These are phyloP conservation scores for Fusarium miscanthi DNA, from an alignment of 2,329 filamentous ascomycete species.

Conservation along the genomic window DNA sequence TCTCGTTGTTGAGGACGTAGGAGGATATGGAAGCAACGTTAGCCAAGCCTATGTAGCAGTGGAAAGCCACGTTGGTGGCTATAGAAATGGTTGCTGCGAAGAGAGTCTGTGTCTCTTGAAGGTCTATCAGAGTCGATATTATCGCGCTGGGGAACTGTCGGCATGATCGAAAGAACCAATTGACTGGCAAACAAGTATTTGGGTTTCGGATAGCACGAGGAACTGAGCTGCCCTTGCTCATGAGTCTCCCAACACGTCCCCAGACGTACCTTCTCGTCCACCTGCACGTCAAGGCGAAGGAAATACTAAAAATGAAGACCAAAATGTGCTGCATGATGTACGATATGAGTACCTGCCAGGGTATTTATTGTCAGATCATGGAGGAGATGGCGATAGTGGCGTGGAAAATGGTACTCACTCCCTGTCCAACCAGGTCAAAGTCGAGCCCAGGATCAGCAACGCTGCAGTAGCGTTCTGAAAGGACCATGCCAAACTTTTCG, in stretches of 20 bases:
- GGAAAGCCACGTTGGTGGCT: neutral
- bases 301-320: neutral
- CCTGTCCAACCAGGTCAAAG: neutral
- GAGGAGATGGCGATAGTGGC: neutral
- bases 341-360: neutral
- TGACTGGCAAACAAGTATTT: fast-evolving
- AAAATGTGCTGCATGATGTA: neutral
- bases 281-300: neutral
- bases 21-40: neutral
- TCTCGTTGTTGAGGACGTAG: neutral
- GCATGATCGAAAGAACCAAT: neutral
- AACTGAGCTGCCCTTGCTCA: fast-evolving
- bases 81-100: neutral
- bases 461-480: neutral
- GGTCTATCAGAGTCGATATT: neutral
- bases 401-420: neutral
- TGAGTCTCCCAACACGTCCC: neutral
- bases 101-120: neutral
- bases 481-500: neutral
- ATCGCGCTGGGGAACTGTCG: neutral
- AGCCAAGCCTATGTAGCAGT: neutral
- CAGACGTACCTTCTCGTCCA: neutral
- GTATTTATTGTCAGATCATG: neutral
- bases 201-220: fast-evolving
- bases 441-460: neutral